Percentiles rank a stretch among this genome's conserved stretches.
Conservation (phyloP, 352 stramenopile species). For the Globisporangium perplexum region DNA sequence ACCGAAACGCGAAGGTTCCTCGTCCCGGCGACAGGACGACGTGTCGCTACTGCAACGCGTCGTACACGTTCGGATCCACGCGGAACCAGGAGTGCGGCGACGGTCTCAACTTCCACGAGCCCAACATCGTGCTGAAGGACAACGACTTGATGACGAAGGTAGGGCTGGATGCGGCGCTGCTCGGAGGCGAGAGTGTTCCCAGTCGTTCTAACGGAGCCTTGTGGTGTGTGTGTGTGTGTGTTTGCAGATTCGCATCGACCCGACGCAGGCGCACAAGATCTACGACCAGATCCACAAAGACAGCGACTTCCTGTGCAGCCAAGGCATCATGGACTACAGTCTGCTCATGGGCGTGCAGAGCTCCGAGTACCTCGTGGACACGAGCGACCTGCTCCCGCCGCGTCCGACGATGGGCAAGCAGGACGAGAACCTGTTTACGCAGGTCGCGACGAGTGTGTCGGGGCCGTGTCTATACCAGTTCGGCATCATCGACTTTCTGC, state of each 20-base stretch:
- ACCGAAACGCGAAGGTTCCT: constrained; percentile 81
- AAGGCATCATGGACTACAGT: constrained; percentile 92
- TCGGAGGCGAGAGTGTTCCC: too few relatives aligned
- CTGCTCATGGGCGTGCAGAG: constrained; percentile 89
- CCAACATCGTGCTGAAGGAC: constrained; percentile 87
- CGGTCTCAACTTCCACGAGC: constrained; percentile 84
- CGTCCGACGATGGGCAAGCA: constrained; percentile 25
- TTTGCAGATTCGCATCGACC: constrained; percentile 68
- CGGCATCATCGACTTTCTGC: constrained; percentile 90
- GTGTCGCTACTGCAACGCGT: constrained; percentile 83
- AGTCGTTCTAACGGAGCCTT: not conserved
- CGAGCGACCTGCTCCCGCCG: constrained; percentile 42
- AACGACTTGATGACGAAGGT: constrained; percentile 89
- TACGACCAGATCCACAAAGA: constrained; percentile 88
- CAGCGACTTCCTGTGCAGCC: constrained; percentile 83
- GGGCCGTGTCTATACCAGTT: constrained; percentile 88
- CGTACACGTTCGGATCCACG: constrained; percentile 84
- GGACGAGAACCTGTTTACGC: constrained; percentile 63
- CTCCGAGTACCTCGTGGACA: constrained; percentile 87
- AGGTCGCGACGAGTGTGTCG: constrained; percentile 80
- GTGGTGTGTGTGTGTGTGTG: not conserved
- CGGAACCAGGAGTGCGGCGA: constrained; percentile 82
- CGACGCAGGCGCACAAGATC: constrained; percentile 68
- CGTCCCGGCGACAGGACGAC: constrained; percentile 73
- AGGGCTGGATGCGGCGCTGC: not conserved